phyloP scores from a whole-genome alignment of 805 yeast species.

The Hanseniaspora opuntiae region DNA sequence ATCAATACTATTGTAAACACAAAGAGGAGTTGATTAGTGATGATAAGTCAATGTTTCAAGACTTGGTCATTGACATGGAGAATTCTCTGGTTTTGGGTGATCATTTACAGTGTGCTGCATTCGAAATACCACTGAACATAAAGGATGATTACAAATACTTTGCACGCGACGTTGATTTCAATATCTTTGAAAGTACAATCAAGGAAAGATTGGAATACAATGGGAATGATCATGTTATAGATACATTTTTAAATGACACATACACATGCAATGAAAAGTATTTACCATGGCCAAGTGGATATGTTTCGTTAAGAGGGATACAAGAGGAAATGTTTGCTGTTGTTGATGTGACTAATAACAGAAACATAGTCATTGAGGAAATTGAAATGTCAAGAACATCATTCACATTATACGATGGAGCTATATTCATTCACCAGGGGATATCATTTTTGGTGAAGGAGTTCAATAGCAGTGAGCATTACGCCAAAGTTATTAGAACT shows the following conservation, averaged over 20 bases:
- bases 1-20: conserved; percentile 66
- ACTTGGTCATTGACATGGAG: conserved; percentile 45
- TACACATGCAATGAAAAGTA: conserved; percentile 46
- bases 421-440: conserved; percentile 89
- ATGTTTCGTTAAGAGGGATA: conserved; percentile 67
- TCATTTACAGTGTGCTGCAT: conserved; percentile 91
- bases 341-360: conserved; percentile 69
- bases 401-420: conserved; percentile 85
- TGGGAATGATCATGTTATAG: conserved; percentile 27
- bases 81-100: conserved; percentile 55
- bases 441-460: conserved; percentile 74
- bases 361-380: conserved; percentile 72
- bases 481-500: conserved; percentile 75
- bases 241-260: conserved; percentile 12
- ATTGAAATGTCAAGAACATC: conserved; percentile 79
- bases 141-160: conserved; percentile 47
- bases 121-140: conserved; percentile 55
- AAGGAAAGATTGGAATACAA: conserved; percentile 30
- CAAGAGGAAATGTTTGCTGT: conserved; percentile 78
- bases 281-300: conserved; percentile 69
- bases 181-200: conserved; percentile 21
- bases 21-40: conserved; percentile 22
- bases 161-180: conserved; percentile 16
- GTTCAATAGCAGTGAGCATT: conserved; percentile 62
- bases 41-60: conserved; percentile 46